phyloP scores from a whole-genome alignment of 345 rosid genomes.

The Eucalyptus tenuipes region DNA sequence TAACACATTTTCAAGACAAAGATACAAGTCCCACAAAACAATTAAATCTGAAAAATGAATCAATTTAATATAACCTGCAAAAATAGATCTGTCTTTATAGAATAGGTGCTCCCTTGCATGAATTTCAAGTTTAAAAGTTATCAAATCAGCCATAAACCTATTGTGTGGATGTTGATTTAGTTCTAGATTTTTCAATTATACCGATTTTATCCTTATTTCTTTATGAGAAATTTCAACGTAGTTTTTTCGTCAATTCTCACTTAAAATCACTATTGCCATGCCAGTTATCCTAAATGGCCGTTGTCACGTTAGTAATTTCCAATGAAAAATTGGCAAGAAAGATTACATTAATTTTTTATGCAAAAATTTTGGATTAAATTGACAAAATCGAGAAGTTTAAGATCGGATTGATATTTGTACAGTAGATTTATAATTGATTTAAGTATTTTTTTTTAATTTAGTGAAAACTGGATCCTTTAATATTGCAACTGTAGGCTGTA shows the following conservation, averaged over 20 bases:
- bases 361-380: background rate
- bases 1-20: too few species aligned
- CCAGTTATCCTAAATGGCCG: rapidly evolving
- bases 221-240: background rate
- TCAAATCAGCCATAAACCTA: background rate
- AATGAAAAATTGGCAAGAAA: background rate
- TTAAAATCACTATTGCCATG: rapidly evolving
- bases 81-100: rapidly evolving
- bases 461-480: background rate
- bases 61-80: too few species aligned
- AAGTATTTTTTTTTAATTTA: background rate
- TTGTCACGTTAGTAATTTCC: rapidly evolving
- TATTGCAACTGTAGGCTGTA: background rate
- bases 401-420: rapidly evolving
- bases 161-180: rapidly evolving
- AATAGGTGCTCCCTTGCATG: rapidly evolving
- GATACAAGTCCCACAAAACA: too few species aligned
- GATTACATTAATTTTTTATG: background rate
- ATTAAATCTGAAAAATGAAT: too few species aligned
- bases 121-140: background rate
- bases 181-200: rapidly evolving
- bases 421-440: rapidly evolving
- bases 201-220: rapidly evolving
- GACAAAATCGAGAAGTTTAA: rapidly evolving
- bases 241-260: rapidly evolving